phyloP scores from a whole-genome alignment of 1,284 basidiomycete genomes.

The Ceratobasidium sp. region DNA sequence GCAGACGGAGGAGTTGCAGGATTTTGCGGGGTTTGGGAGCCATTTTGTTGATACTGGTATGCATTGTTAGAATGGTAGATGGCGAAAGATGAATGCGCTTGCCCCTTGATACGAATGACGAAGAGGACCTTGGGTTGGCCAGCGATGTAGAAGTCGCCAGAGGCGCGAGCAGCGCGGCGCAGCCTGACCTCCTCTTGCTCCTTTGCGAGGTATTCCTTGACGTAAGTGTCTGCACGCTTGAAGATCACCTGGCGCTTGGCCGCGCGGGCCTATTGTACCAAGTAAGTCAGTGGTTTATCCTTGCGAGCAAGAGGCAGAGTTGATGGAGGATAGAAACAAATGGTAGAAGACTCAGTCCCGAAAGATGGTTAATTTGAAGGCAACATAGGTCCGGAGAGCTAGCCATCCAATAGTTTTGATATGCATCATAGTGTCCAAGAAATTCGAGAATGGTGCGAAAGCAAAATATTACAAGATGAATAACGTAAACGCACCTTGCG shows the following conservation, averaged over 20 bases:
- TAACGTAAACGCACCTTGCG: constrained; percentile 80
- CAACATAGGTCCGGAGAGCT: constrained; percentile 75
- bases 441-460: constrained; percentile 43
- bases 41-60: constrained; percentile 96
- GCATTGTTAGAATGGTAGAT: constrained; percentile 12
- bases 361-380: constrained; percentile 95
- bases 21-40: constrained; percentile 99
- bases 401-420: constrained; percentile 76
- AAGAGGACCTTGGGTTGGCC: constrained; percentile 98
- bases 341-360: constrained; percentile 76
- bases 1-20: constrained; percentile 95
- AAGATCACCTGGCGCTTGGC: constrained; percentile 98
- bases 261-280: constrained; percentile 74
- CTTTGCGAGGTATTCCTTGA: constrained; percentile 93
- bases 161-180: constrained; percentile 90
- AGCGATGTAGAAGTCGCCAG: constrained; percentile 97
- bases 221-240: constrained; percentile 99
- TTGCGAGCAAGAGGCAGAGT: background rate
- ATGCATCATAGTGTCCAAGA: constrained; percentile 75
- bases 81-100: constrained; percentile 54
- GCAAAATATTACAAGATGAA: background rate
- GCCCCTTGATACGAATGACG: constrained; percentile 96
- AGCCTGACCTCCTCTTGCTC: constrained; percentile 98
- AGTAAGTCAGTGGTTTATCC: constrained; percentile 46
- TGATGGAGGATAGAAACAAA: constrained; percentile 9